These are phyloP conservation scores for Nicotiana noctiflora DNA, from an alignment of 257 asterid species.

Conservation along the genomic window DNA sequence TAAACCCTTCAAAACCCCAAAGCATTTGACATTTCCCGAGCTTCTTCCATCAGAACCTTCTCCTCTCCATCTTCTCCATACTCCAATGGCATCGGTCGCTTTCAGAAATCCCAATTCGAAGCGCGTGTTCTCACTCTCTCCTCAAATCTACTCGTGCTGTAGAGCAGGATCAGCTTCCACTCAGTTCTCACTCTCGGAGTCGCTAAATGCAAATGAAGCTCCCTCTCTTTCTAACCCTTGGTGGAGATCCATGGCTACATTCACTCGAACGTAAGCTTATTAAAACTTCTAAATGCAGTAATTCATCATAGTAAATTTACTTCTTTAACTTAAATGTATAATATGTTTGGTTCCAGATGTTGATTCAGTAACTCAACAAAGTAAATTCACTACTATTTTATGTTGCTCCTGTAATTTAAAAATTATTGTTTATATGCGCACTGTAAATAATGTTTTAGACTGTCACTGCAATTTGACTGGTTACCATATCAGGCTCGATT, in stretches of 20 bases:
- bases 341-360: not conserved
- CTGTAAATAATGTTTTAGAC: too few relatives aligned
- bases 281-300: not conserved
- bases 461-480: too few relatives aligned
- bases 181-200: slow-evolving; percentile 35
- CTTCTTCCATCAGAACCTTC: too few relatives aligned
- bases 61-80: not conserved
- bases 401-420: not conserved
- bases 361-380: not conserved
- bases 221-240: slow-evolving; percentile 36
- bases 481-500: too few relatives aligned
- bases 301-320: not conserved
- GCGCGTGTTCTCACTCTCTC: slow-evolving; percentile 31
- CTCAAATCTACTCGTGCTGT: slow-evolving; percentile 28
- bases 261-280: slow-evolving; percentile 67
- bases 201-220: slow-evolving; percentile 35
- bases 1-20: slow-evolving; percentile 5
- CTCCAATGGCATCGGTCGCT: slow-evolving; percentile 38
- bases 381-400: not conserved
- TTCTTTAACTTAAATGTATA: not conserved
- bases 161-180: slow-evolving; percentile 29
- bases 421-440: too few relatives aligned
- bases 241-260: slow-evolving; percentile 99
- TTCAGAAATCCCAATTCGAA: slow-evolving; percentile 33
- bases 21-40: not conserved